These are phyloP conservation scores for Cladosporium velox DNA, from an alignment of 2,329 filamentous ascomycete genomes.

Conservation along the genomic window DNA sequence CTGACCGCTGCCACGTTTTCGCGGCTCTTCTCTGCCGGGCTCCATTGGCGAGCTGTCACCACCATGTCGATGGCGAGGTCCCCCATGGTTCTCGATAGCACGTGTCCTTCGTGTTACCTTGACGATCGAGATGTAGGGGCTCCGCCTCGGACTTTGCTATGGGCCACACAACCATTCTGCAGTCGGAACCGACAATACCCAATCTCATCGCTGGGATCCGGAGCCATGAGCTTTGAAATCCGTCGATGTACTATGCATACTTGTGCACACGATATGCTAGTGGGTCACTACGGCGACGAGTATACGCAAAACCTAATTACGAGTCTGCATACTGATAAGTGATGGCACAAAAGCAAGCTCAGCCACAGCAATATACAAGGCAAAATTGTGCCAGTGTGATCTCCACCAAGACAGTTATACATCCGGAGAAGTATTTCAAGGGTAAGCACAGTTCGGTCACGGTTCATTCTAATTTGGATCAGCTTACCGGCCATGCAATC, in stretches of 20 bases:
- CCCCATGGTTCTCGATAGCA: slow-evolving; percentile 6
- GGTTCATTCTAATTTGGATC: neutral
- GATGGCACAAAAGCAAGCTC: neutral
- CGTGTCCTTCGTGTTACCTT: neutral
- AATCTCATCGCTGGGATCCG: neutral
- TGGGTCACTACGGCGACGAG: neutral
- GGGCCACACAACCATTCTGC: neutral
- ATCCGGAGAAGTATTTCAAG: neutral
- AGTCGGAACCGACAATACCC: neutral
- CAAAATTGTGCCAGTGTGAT: neutral
- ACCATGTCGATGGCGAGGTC: slow-evolving; percentile 1
- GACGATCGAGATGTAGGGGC: slow-evolving; percentile 7
- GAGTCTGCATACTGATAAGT: neutral
- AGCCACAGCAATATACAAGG: neutral
- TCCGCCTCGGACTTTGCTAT: neutral
- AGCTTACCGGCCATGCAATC: neutral
- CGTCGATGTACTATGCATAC: neutral
- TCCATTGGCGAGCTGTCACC: slow-evolving; percentile 2
- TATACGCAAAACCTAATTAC: neutral
- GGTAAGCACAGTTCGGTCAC: neutral
- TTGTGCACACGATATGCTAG: neutral
- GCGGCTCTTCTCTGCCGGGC: slow-evolving; percentile 10
- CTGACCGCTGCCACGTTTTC: slow-evolving; percentile 19
- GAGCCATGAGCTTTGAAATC: neutral
- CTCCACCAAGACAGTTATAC: neutral